Evolutionary conservation across 257 asterid species (phyloP).

Genomic region (Rehmannia glutinosa): DNA sequence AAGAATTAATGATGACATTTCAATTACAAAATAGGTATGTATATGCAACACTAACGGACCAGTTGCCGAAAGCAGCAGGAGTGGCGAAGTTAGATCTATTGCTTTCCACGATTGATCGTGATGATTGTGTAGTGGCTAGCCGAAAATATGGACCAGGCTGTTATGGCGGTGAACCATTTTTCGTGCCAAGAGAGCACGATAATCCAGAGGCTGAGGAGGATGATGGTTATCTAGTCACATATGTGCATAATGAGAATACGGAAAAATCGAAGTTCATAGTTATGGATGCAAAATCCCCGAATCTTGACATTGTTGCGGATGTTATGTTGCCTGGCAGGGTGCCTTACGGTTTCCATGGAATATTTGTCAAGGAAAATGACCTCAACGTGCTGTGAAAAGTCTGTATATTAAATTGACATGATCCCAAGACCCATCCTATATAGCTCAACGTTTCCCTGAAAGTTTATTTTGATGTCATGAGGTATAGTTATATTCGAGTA

Average conservation of each 20-base stretch:
- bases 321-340: neutral
- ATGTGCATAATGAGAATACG: conserved; percentile 10
- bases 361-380: neutral
- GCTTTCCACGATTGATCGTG: neutral
- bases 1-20: neutral
- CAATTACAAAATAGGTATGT: conserved; percentile 13
- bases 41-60: conserved; percentile 21
- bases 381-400: too few species aligned
- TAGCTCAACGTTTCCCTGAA: too few species aligned
- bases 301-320: neutral
- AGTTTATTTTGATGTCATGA: too few species aligned
- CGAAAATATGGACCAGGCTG: conserved; percentile 14
- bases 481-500: too few species aligned
- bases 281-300: neutral
- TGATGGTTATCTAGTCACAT: conserved; percentile 55
- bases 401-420: too few species aligned
- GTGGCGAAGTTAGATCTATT: conserved; percentile 31
- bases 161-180: conserved; percentile 25
- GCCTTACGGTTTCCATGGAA: neutral
- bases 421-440: too few species aligned
- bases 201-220: conserved; percentile 37
- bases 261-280: neutral
- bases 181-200: conserved; percentile 29
- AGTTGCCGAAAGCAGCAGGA: conserved; percentile 11
- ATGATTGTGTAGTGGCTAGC: neutral